phyloP scores from a whole-genome alignment of 2,329 filamentous ascomycete species.

The Beauveria asiatica region DNA sequence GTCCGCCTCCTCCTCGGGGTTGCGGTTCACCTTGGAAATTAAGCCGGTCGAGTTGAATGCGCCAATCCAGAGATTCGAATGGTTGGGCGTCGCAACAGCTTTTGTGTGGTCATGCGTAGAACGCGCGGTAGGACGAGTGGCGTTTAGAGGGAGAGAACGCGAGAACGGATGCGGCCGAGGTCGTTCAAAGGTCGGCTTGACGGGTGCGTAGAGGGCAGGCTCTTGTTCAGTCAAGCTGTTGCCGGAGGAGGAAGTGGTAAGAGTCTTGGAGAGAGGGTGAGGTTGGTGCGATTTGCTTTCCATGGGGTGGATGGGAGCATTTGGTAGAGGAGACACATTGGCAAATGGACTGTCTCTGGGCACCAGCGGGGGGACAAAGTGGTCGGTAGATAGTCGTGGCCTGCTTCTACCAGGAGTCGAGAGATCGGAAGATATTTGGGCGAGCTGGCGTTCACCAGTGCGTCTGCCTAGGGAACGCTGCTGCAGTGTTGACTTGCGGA shows the following conservation, averaged over 20 bases:
- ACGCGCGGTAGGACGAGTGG: constrained; percentile 26
- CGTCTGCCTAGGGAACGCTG: constrained; percentile 64
- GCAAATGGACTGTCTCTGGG: constrained; percentile 58
- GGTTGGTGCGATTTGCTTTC: constrained; percentile 45
- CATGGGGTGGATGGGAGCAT: constrained; percentile 43
- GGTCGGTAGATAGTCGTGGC: constrained; percentile 71
- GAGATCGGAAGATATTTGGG: constrained; percentile 43
- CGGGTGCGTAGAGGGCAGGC: constrained; percentile 30
- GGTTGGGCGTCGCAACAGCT: constrained; percentile 37
- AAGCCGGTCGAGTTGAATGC: constrained; percentile 93
- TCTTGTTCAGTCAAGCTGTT: constrained; percentile 66
- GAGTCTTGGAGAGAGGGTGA: constrained; percentile 77
- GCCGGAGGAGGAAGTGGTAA: constrained; percentile 79
- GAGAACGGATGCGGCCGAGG: constrained; percentile 28
- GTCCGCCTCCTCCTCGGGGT: constrained; percentile 58
- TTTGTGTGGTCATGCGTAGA: constrained; percentile 22
- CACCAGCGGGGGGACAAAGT: constrained; percentile 57
- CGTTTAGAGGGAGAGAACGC: constrained; percentile 30
- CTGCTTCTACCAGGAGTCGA: constrained; percentile 53
- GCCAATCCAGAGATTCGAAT: constrained; percentile 54
- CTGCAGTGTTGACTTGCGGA: constrained; percentile 80
- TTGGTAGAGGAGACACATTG: constrained; percentile 40
- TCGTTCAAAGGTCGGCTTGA: constrained; percentile 19
- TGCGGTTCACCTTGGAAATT: constrained; percentile 87
- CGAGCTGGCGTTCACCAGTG: constrained; percentile 47